Percentiles rank a stretch among this genome's conserved stretches.
Evolutionary conservation across 768 basidiomycete genomes (phyloP).

Genomic region (Rhizopogon salebrosus): DNA sequence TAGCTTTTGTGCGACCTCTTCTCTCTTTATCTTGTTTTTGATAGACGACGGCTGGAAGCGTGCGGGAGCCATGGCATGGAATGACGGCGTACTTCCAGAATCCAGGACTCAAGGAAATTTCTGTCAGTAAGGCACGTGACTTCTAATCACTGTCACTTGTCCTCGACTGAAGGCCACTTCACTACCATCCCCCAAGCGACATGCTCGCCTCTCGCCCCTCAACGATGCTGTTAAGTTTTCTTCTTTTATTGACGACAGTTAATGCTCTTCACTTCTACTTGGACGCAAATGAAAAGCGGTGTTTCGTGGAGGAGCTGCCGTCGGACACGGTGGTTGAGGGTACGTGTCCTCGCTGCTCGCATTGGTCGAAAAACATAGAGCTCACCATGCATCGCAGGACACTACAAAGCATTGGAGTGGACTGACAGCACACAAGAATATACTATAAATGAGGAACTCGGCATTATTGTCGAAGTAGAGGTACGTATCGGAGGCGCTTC

Average conservation of each 20-base stretch:
- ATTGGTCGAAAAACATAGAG: not conserved
- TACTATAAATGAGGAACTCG: conserved; percentile 66
- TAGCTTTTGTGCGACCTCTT: conserved; percentile 64
- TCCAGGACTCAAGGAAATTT: not conserved
- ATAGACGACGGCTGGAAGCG: conserved; percentile 65
- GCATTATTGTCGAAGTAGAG: conserved; percentile 87
- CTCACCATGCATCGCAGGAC: conserved; percentile 39
- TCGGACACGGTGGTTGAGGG: conserved; percentile 95
- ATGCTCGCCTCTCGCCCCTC: conserved; percentile 21
- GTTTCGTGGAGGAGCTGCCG: conserved; percentile 96
- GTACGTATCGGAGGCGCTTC: conserved; percentile 39
- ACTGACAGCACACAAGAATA: conserved; percentile 67
- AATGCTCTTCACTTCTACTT: conserved; percentile 95
- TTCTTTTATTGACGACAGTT: conserved; percentile 38
- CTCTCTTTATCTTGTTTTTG: conserved; percentile 85
- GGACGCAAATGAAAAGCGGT: conserved; percentile 87
- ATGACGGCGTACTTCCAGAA: not conserved
- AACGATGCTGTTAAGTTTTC: conserved; percentile 31
- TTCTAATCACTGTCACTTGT: not conserved
- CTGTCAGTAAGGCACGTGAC: not conserved
- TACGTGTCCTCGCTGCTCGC: conserved; percentile 30
- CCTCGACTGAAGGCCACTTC: not conserved
- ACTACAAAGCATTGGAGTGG: conserved; percentile 93
- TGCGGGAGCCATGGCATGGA: conserved; percentile 43
- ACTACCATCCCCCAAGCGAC: not conserved